These are phyloP conservation scores for Epichloe glyceriae DNA, from an alignment of 2,329 filamentous ascomycete species.

Conservation along the genomic window DNA sequence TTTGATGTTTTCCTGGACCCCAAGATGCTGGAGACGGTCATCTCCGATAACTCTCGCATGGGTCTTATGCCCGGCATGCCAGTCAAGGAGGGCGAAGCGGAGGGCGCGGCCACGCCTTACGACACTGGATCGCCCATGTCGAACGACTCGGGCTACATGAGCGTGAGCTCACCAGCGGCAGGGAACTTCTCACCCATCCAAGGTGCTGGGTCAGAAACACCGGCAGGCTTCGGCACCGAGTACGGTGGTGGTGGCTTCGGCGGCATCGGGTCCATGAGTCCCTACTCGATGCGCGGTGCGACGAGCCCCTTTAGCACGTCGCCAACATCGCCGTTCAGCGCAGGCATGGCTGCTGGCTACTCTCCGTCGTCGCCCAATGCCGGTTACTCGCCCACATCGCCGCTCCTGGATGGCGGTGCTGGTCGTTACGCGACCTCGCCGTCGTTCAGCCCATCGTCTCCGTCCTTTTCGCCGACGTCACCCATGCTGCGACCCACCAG, in stretches of 20 bases:
- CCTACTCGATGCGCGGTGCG: slow-evolving; percentile 47
- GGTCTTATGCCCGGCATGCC: slow-evolving; percentile 70
- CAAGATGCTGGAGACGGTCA: slow-evolving; percentile 89
- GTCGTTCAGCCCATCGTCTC: slow-evolving; percentile 49
- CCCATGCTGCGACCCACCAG: slow-evolving; percentile 43
- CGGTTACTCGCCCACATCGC: slow-evolving; percentile 66
- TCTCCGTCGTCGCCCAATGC: slow-evolving; percentile 66
- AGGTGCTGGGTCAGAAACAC: slow-evolving; percentile 57
- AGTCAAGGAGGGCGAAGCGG: slow-evolving; percentile 59
- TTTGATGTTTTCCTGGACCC: slow-evolving; percentile 90
- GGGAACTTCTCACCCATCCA: slow-evolving; percentile 69
- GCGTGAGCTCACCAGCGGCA: slow-evolving; percentile 48
- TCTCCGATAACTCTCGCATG: slow-evolving; percentile 80
- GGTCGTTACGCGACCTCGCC: slow-evolving; percentile 45
- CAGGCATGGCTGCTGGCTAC: slow-evolving; percentile 46
- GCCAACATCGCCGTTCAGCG: slow-evolving; percentile 48
- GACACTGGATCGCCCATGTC: slow-evolving; percentile 73
- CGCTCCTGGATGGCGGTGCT: slow-evolving; percentile 40
- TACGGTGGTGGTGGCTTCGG: slow-evolving; percentile 42
- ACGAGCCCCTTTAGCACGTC: slow-evolving; percentile 69
- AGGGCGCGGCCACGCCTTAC: slow-evolving; percentile 87
- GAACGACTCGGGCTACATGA: slow-evolving; percentile 50
- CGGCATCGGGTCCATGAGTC: slow-evolving; percentile 42
- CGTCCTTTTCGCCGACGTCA: slow-evolving; percentile 51
- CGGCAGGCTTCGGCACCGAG: slow-evolving; percentile 51